Conservation (phyloP, 148 eudicot species). For the Heliosperma pusillum region DNA sequence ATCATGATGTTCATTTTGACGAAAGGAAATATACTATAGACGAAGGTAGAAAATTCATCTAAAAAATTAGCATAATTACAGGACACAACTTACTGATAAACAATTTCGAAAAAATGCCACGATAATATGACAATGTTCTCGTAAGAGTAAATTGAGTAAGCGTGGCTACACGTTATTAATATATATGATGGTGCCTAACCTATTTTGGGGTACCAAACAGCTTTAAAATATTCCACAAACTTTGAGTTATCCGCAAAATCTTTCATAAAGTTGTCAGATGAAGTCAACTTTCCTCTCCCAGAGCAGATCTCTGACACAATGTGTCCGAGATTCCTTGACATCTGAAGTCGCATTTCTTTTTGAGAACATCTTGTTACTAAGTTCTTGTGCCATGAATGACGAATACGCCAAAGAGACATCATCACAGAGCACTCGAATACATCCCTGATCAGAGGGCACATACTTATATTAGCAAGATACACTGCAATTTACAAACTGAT, state of each 20-base stretch:
- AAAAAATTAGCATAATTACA: background rate
- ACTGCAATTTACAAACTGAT: background rate
- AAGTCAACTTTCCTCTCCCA: constrained; percentile 42
- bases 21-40: background rate
- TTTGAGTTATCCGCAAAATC: constrained; percentile 52
- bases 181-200: constrained; percentile 38
- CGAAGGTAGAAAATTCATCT: constrained; percentile 1
- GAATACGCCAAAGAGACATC: constrained; percentile 89
- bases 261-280: constrained; percentile 57
- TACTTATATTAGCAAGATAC: constrained; percentile 5
- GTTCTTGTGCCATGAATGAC: constrained; percentile 94
- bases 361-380: constrained; percentile 66
- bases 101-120: background rate
- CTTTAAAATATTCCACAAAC: constrained; percentile 83
- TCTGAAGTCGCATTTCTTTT: constrained; percentile 45
- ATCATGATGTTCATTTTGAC: background rate
- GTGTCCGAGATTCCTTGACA: constrained; percentile 59
- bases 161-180: background rate
- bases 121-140: background rate
- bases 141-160: background rate
- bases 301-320: constrained; percentile 51
- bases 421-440: constrained; percentile 83
- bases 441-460: constrained; percentile 56
- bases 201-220: constrained; percentile 82
- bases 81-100: background rate